These are phyloP conservation scores for Kernera saxatilis DNA, from an alignment of 345 rosid species.

Conservation along the genomic window DNA sequence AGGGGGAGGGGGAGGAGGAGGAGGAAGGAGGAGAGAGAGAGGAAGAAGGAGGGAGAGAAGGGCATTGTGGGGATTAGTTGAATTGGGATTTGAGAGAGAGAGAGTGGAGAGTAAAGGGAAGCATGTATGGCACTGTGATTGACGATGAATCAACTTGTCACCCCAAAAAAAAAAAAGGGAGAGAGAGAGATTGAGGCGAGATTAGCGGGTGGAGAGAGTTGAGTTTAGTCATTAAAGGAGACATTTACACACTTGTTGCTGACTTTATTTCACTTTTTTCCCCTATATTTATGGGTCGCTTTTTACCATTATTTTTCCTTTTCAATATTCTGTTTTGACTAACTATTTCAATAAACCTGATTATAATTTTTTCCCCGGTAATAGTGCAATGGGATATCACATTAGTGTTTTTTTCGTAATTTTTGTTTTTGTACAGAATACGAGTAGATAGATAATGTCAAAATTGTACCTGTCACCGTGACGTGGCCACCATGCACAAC, in stretches of 20 bases:
- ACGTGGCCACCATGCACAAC: slow-evolving; percentile 16
- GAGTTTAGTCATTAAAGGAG: slow-evolving; percentile 5
- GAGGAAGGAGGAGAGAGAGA: slow-evolving; percentile 21
- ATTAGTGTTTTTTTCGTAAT: neutral
- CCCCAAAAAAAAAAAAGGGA: neutral
- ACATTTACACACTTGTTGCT: slow-evolving; percentile 20
- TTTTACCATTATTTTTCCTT: neutral
- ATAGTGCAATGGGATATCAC: neutral
- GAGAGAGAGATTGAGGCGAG: slow-evolving; percentile 19
- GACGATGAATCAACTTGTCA: neutral
- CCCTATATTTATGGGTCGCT: slow-evolving; percentile 4
- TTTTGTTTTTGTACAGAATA: neutral
- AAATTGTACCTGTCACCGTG: neutral
- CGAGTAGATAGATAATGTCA: neutral
- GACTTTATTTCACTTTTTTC: slow-evolving; percentile 14
- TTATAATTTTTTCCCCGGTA: neutral
- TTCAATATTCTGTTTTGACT: slow-evolving; percentile 5
- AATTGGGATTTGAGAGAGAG: neutral
- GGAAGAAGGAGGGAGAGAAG: slow-evolving; percentile 16
- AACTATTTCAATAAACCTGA: neutral
- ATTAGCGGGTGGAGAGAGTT: slow-evolving; percentile 30
- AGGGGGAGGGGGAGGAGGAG: slow-evolving; percentile 19
- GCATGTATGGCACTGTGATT: neutral
- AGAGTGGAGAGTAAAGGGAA: slow-evolving; percentile 3
- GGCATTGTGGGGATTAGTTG: slow-evolving; percentile 29